A percentile compares a stretch with the other conserved stretches of the same genome.
Evolutionary conservation across 176 grass and related monocot genomes (phyloP).

Genomic region (Carex pumila): DNA sequence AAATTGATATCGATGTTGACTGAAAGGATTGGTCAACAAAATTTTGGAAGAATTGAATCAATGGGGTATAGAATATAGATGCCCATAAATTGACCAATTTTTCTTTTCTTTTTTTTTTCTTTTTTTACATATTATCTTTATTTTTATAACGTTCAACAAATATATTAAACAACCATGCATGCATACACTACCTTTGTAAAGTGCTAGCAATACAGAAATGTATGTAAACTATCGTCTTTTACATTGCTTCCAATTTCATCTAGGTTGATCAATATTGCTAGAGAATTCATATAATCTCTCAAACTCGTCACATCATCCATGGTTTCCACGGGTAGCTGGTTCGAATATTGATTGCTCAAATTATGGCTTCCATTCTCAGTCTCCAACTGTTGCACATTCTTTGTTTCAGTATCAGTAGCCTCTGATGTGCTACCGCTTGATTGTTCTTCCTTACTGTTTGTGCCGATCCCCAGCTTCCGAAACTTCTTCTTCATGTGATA

Average conservation of each 20-base stretch:
- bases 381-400: not conserved
- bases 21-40: too few species aligned
- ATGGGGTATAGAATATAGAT: too few species aligned
- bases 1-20: too few species aligned
- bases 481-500: constrained; percentile 50
- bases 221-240: not conserved
- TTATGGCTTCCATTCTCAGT: not conserved
- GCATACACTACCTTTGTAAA: too few species aligned
- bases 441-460: not conserved
- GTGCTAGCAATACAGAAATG: not conserved
- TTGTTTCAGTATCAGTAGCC: too few species aligned
- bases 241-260: not conserved
- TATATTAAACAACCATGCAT: too few species aligned
- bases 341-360: not conserved
- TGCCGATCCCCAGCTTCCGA: not conserved
- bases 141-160: too few species aligned
- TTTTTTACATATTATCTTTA: not conserved
- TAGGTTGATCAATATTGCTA: constrained; percentile 4
- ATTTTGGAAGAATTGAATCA: too few species aligned
- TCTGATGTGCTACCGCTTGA: not conserved
- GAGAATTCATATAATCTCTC: constrained; percentile 19
- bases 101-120: too few species aligned
- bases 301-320: not conserved
- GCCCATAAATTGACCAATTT: too few species aligned
- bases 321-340: not conserved